A percentile compares a stretch with the other conserved stretches of the same genome.
phyloP scores from a whole-genome alignment of 2,329 filamentous ascomycete genomes.

The Fusarium sp. region DNA sequence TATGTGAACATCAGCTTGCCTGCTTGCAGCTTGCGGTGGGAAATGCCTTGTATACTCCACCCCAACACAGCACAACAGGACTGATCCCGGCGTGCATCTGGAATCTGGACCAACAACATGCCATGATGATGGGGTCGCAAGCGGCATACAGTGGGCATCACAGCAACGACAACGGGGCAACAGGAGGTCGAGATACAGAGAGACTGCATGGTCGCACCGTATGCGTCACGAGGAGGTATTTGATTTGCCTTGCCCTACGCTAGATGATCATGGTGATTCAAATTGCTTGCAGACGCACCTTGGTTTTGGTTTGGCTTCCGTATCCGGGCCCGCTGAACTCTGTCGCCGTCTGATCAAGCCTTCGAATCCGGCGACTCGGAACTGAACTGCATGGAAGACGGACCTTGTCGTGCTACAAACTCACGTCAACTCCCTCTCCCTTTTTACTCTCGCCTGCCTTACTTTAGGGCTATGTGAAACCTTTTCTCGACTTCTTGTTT shows the following conservation, averaged over 20 bases:
- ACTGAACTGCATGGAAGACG: constrained; percentile 22
- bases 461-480: constrained; percentile 34
- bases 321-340: constrained; percentile 31
- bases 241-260: constrained; percentile 27
- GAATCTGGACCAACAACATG: background rate
- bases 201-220: constrained; percentile 24
- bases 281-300: constrained; percentile 33
- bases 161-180: constrained; percentile 6
- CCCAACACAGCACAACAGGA: background rate
- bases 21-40: constrained; percentile 30
- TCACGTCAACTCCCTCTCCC: constrained; percentile 12
- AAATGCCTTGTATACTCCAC: constrained; percentile 24
- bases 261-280: background rate
- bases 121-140: constrained; percentile 19
- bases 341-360: constrained; percentile 30
- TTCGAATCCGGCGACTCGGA: constrained; percentile 29
- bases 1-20: constrained; percentile 18
- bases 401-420: constrained; percentile 29
- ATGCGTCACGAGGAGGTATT: constrained; percentile 27
- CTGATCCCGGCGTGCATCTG: background rate
- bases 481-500: constrained; percentile 15
- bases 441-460: constrained; percentile 5
- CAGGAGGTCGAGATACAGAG: background rate
- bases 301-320: constrained; percentile 21
- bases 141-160: constrained; percentile 4